A percentile compares a stretch with the other conserved stretches of the same genome.
phyloP scores from a whole-genome alignment of 116 monocot genomes.

The Thalassia testudinum region DNA sequence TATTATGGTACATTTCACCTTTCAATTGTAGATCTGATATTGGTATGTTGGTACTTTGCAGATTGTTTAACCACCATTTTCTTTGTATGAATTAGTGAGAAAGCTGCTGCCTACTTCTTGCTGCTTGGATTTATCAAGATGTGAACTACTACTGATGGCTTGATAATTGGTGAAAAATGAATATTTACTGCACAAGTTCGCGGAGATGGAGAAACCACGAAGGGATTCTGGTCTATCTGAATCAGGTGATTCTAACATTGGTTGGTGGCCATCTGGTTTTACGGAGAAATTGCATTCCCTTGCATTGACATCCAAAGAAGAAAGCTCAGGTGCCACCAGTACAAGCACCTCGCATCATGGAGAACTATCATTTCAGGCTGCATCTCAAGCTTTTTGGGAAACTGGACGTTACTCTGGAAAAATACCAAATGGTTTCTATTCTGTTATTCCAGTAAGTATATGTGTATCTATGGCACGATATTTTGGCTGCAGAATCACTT shows the following conservation, averaged over 20 bases:
- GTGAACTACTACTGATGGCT: no score
- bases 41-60: no score
- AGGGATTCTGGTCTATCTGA: constrained; percentile 34
- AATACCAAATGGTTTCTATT: constrained; percentile 98
- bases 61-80: no score
- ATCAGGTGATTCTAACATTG: constrained; percentile 19
- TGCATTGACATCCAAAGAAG: constrained; percentile 22
- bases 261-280: constrained; percentile 40
- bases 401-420: constrained; percentile 54
- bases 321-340: constrained; percentile 1
- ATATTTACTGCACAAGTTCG: neutral
- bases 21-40: no score
- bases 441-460: constrained; percentile 35
- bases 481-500: no score
- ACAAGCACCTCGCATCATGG: constrained; percentile 10
- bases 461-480: no score
- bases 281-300: constrained; percentile 30
- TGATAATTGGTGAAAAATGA: no score
- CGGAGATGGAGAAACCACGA: constrained; percentile 40
- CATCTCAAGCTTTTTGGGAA: constrained; percentile 88
- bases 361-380: constrained; percentile 31
- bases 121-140: no score
- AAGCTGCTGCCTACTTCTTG: no score
- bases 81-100: no score
- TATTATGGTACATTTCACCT: no score